phyloP scores from a whole-genome alignment of 2,329 filamentous ascomycete genomes.

The Macrophomina phaseolina region DNA sequence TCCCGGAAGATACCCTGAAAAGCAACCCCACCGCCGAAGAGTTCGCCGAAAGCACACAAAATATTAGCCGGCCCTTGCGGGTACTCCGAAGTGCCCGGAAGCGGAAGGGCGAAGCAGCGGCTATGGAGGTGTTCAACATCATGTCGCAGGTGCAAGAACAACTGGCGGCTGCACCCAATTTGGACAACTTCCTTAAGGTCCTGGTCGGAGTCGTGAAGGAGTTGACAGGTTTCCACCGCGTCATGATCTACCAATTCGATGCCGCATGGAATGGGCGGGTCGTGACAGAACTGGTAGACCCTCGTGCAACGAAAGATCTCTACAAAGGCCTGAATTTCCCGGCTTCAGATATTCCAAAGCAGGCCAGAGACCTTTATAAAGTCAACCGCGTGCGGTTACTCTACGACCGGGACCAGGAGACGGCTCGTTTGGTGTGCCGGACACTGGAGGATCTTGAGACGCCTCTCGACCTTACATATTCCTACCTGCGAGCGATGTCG shows the following conservation, averaged over 20 bases:
- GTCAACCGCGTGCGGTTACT: conserved; percentile 87
- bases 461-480: conserved; percentile 82
- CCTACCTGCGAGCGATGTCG: conserved; percentile 87
- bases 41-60: conserved; percentile 75
- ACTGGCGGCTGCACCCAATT: conserved; percentile 70
- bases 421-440: conserved; percentile 81
- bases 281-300: conserved; percentile 85
- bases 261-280: conserved; percentile 81
- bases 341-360: conserved; percentile 83
- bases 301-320: conserved; percentile 76
- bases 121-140: conserved; percentile 90
- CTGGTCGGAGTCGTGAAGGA: conserved; percentile 87
- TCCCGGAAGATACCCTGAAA: conserved; percentile 75
- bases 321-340: conserved; percentile 90
- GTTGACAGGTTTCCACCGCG: conserved; percentile 86
- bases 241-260: conserved; percentile 95
- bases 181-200: conserved; percentile 79
- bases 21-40: conserved; percentile 77
- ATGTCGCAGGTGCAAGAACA: conserved; percentile 93
- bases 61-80: conserved; percentile 76
- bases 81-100: conserved; percentile 77
- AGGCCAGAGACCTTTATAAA: conserved; percentile 87
- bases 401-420: conserved; percentile 82
- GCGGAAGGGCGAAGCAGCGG: conserved; percentile 76
- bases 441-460: conserved; percentile 73